Evolutionary conservation across 805 yeast genomes (phyloP).

Genomic region (Spathaspora gorwiae): DNA sequence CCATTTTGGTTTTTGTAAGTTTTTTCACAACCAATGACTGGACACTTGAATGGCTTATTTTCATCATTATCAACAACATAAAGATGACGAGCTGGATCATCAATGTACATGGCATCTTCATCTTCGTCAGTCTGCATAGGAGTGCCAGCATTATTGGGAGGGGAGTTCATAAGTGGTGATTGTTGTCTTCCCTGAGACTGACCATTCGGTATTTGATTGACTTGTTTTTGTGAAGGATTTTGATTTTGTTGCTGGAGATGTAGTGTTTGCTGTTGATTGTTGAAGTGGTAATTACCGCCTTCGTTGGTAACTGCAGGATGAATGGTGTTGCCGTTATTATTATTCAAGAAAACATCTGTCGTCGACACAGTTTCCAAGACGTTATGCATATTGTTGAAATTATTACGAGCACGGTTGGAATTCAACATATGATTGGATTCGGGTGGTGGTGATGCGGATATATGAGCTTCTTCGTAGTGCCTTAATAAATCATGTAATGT

Average conservation of each 20-base stretch:
- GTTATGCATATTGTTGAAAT: constrained; percentile 46
- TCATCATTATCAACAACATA: constrained; percentile 91
- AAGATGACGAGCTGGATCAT: constrained; percentile 92
- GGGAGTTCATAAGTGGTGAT: constrained; percentile 10
- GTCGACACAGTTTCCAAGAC: constrained; percentile 87
- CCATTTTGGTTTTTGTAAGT: constrained; percentile 98
- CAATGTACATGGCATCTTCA: constrained; percentile 75
- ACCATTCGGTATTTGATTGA: constrained; percentile 12
- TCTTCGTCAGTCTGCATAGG: constrained; percentile 45
- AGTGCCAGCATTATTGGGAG: constrained; percentile 13
- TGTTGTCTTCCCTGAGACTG: constrained; percentile 11
- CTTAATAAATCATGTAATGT: constrained; percentile 88
- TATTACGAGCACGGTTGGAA: constrained; percentile 28
- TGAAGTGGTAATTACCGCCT: constrained; percentile 5
- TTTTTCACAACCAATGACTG: constrained; percentile 96
- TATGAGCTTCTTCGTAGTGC: constrained; percentile 96
- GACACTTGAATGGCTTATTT: constrained; percentile 93
- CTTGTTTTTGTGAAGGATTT: constrained; percentile 16
- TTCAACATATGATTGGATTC: constrained; percentile 28
- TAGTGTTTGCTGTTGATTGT: constrained; percentile 12
- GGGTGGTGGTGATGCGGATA: constrained; percentile 50
- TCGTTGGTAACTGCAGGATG: constrained; percentile 6
- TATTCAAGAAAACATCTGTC: constrained; percentile 78
- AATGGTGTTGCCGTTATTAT: constrained; percentile 14
- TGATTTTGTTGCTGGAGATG: constrained; percentile 12